These are phyloP conservation scores for Scenedesmus sp. DNA, from an alignment of 163 green algal genomes.

Conservation along the genomic window DNA sequence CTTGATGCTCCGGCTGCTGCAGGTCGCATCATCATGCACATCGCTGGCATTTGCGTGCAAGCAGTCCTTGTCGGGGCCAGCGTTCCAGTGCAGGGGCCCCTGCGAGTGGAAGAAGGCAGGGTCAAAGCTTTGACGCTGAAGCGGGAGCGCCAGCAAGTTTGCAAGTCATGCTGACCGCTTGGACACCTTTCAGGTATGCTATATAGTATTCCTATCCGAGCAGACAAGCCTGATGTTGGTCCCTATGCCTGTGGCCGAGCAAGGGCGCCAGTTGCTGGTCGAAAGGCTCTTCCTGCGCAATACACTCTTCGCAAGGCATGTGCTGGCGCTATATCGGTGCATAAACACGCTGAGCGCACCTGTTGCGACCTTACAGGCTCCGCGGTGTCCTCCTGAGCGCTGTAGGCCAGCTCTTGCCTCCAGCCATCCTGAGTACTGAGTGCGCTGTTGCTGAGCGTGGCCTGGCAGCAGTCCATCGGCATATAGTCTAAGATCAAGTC, in stretches of 20 bases:
- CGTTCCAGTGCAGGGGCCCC: neutral
- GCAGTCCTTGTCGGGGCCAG: neutral
- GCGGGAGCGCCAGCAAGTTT: neutral
- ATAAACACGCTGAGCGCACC: neutral
- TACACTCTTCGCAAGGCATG: neutral
- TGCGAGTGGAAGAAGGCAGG: neutral
- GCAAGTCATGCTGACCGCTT: neutral
- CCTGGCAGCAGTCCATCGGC: slow-evolving; percentile 1
- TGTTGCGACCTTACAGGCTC: neutral
- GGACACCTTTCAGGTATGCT: neutral
- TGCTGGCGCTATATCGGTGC: neutral
- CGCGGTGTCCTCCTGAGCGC: neutral
- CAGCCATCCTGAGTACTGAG: slow-evolving; percentile 17
- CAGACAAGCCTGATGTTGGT: neutral
- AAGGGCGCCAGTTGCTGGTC: neutral
- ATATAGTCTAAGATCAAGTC: slow-evolving; percentile 1
- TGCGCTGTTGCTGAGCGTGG: slow-evolving; percentile 5
- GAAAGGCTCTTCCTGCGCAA: neutral
- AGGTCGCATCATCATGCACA: slow-evolving; percentile 33
- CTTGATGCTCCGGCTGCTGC: slow-evolving; percentile 22
- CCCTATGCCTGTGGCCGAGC: neutral
- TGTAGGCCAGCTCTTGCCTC: neutral
- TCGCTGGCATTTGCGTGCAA: neutral
- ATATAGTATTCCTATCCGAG: neutral
- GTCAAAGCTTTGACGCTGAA: neutral